Conservation (phyloP, 129 eudicot genomes). For the Apium graveolens region DNA sequence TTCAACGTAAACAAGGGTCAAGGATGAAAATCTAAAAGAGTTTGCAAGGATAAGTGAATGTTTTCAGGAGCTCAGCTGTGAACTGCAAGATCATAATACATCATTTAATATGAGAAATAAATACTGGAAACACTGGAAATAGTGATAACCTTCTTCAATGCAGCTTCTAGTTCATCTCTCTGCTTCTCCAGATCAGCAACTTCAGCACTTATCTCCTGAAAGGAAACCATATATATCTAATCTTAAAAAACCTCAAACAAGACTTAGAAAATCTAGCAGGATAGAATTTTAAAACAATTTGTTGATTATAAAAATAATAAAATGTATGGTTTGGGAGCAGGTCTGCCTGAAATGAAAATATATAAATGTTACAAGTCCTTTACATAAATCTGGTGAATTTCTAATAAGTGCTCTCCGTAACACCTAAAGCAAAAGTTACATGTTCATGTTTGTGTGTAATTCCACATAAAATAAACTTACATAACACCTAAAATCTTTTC, state of each 20-base stretch:
- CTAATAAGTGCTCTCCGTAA: neutral
- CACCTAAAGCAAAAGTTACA: neutral
- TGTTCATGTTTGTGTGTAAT: neutral
- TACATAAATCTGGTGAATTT: neutral
- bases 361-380: neutral
- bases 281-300: neutral
- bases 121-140: neutral
- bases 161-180: slow-evolving; percentile 90
- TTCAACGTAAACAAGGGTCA: neutral
- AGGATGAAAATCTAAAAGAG: neutral
- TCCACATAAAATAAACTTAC: neutral
- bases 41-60: neutral
- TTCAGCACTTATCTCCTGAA: slow-evolving; percentile 83
- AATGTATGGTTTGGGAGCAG: neutral
- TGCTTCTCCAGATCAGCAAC: slow-evolving; percentile 80
- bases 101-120: neutral
- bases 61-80: neutral
- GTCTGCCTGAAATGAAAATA: neutral
- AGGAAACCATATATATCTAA: slow-evolving; percentile 6
- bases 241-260: neutral
- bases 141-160: slow-evolving; percentile 62
- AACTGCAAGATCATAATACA: neutral
- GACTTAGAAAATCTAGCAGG: neutral
- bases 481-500: neutral
- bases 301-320: neutral